These are phyloP conservation scores for Vicia sativa DNA, from an alignment of 306 rosid genomes.

Conservation along the genomic window DNA sequence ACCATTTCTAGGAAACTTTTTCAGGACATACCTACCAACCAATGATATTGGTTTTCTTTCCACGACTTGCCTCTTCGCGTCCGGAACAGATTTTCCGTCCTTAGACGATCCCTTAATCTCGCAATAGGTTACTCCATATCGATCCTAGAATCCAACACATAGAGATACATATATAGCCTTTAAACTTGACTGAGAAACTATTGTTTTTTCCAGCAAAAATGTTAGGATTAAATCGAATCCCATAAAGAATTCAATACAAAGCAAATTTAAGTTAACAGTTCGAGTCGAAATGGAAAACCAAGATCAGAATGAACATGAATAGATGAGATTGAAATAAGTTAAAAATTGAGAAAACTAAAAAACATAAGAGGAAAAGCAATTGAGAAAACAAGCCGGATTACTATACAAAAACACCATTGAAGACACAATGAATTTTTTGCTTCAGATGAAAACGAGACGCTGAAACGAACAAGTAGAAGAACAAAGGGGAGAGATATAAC, in stretches of 20 bases:
- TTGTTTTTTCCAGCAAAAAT: neutral
- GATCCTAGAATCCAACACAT: conserved; percentile 28
- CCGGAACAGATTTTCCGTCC: conserved; percentile 46
- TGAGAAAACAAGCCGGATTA: conserved; percentile 35
- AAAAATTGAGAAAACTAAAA: neutral
- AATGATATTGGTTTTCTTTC: conserved; percentile 54
- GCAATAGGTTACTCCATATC: conserved; percentile 67
- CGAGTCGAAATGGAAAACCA: conserved; percentile 17
- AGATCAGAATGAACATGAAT: neutral
- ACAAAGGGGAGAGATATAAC: conserved; percentile 23
- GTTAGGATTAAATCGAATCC: conserved; percentile 47
- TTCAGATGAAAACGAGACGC: neutral
- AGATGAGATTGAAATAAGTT: neutral
- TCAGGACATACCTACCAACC: conserved; percentile 69
- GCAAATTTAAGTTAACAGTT: neutral
- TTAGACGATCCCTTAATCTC: conserved; percentile 82
- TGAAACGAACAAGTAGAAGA: neutral
- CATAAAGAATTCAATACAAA: neutral
- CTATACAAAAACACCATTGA: conserved; percentile 44
- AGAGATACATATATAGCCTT: neutral
- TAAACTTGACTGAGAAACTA: conserved; percentile 32
- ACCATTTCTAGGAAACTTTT: conserved; percentile 66
- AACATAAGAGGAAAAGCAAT: neutral
- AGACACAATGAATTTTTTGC: conserved; percentile 32
- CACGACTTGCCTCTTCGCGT: conserved; percentile 48